Conservation (phyloP, 2,329 filamentous ascomycete genomes). For the Tolypocladium capitatum region DNA sequence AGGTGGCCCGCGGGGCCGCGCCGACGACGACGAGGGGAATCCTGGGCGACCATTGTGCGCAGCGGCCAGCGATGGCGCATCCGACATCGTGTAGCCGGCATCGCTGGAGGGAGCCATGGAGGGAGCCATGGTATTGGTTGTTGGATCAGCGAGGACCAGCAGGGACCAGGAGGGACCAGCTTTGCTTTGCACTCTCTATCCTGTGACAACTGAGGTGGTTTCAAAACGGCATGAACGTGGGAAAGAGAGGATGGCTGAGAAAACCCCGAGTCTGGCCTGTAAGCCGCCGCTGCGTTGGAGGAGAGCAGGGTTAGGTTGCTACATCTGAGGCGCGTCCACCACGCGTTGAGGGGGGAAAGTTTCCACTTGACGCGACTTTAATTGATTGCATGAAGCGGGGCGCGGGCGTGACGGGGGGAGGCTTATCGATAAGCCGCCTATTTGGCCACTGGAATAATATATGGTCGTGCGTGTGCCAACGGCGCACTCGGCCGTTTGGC, state of each 20-base stretch:
- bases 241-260: not conserved
- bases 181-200: too few species aligned
- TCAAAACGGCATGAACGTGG: not conserved
- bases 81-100: constrained; percentile 43
- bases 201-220: not conserved
- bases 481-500: too few species aligned
- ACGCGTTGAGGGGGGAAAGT: constrained; percentile 21
- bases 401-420: not conserved
- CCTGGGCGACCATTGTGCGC: constrained; percentile 28
- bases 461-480: too few species aligned
- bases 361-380: constrained; percentile 20
- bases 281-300: not conserved
- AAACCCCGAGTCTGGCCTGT: not conserved
- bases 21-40: constrained; percentile 37
- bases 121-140: not conserved
- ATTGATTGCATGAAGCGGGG: constrained; percentile 22
- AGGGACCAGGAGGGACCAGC: too few species aligned
- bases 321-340: constrained; percentile 15
- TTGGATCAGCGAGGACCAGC: not conserved
- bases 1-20: constrained; percentile 43
- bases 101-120: constrained; percentile 42
- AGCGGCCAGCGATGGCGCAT: constrained; percentile 30
- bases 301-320: too few species aligned
- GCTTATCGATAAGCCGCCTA: not conserved
- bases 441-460: too few species aligned